Conservation (phyloP, 495 filamentous ascomycete species). For the Aspergillus ellipticus region DNA sequence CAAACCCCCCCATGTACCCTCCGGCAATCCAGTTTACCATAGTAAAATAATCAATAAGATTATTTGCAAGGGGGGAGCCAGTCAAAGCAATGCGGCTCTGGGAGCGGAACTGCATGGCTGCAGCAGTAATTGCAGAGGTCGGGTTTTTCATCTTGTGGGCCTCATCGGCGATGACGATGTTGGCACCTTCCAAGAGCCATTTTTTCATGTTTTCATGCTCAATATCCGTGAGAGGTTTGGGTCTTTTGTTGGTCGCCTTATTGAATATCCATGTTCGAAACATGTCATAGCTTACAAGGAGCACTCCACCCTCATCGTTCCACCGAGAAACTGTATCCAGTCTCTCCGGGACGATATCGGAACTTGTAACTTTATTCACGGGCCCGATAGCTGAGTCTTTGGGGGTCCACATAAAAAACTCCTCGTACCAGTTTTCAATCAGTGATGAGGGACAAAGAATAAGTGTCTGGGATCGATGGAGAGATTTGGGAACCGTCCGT, state of each 20-base stretch:
- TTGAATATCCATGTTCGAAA: conserved; percentile 51
- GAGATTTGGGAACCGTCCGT: conserved; percentile 60
- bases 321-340: conserved; percentile 49
- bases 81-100: conserved; percentile 79
- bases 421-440: conserved; percentile 79
- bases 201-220: conserved; percentile 36
- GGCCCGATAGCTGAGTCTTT: conserved; percentile 42
- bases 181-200: conserved; percentile 56
- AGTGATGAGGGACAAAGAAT: conserved; percentile 73
- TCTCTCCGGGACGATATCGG: conserved; percentile 30
- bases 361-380: conserved; percentile 46
- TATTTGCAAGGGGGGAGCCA: conserved; percentile 81
- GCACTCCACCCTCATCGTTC: conserved; percentile 63
- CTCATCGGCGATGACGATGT: conserved; percentile 83
- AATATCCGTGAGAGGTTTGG: conserved; percentile 24
- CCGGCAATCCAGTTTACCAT: conserved; percentile 90
- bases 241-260: conserved; percentile 21
- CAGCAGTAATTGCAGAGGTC: conserved; percentile 44
- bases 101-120: conserved; percentile 56
- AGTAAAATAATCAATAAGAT: conserved; percentile 73
- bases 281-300: conserved; percentile 70
- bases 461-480: conserved; percentile 62
- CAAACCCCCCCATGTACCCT: conserved; percentile 62
- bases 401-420: conserved; percentile 68
- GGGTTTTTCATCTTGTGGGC: conserved; percentile 76